Base-by-base conservation (phyloP, 1,139 yeast species). In the Blastobotrys proliferans region DNA sequence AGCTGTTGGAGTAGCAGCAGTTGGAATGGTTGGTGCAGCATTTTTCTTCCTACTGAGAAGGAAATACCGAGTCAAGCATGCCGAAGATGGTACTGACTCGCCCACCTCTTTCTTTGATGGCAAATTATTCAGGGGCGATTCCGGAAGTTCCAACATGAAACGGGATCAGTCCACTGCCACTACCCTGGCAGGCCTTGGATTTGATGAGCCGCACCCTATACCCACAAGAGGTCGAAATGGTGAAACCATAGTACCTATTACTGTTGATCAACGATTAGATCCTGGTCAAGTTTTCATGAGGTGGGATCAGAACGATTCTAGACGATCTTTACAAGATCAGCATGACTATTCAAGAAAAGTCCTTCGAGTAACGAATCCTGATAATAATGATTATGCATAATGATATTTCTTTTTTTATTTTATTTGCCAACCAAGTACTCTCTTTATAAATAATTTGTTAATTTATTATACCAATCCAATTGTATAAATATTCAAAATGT, bases 301-400 rank as follows among this genome's bases (percentile, higher is more conserved):
- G 27, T 66, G 67, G 66, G 79, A 67, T 54, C 72, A 71, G 46
- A 77, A 75, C 55, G 74, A 72, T 45, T 79, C 87, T 17, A 68
- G 73, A 45, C 70, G 77, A 50, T 76, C 85, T n/a, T 65, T 85
- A 44, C 83, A 79, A 30, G 94, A 85, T 60, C 83, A 83, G 50
- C 68, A 72, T 46, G 94, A 84, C 60, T 84, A 84, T 61, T 77
- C 86, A 6, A 69, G 94, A 46, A 73, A 79, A 50, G 82, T 80
- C 11, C 67, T 85, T 46, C 72, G 82, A 44, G 81, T 84, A 26
- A 75, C 83, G n/a, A 84, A 84, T 62, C 86, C 85, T 5, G 49
- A 46, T 20, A 6, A 13, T 27, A 27, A 27, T 13, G 17, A 8
- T 6, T 21, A 30, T 11, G 10, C n/a, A 13, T n/a, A 21, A 14